These are phyloP conservation scores for Tolypocladium ophioglossoides DNA, from an alignment of 2,329 filamentous ascomycete species.

Conservation along the genomic window DNA sequence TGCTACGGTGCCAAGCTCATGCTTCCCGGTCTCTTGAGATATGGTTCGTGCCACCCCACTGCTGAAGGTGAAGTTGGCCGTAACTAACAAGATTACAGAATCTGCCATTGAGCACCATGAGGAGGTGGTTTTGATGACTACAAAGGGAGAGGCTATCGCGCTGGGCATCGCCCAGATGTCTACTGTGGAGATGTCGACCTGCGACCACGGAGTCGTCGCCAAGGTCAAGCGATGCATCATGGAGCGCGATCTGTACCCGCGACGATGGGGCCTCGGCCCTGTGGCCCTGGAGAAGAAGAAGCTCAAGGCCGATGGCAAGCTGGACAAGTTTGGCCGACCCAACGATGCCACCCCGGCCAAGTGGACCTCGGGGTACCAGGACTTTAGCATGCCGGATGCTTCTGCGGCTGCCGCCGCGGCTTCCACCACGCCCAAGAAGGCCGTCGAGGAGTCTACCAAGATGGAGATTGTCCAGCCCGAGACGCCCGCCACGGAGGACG, in stretches of 20 bases:
- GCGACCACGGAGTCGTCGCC: conserved; percentile 94
- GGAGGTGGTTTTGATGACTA: conserved; percentile 96
- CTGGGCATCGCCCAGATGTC: conserved; percentile 97
- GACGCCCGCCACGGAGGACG: conserved; percentile 34
- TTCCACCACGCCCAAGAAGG: conserved; percentile 26
- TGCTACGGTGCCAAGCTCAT: conserved; percentile 99
- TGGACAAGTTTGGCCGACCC: conserved; percentile 90
- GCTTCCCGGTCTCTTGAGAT: conserved; percentile 90
- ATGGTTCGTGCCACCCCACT: conserved; percentile 46
- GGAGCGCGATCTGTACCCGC: conserved; percentile 96
- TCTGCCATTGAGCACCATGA: conserved; percentile 86
- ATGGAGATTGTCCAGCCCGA: conserved; percentile 24
- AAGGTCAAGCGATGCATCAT: conserved; percentile 99
- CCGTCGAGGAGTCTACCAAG: conserved; percentile 25
- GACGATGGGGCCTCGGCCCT: conserved; percentile 91
- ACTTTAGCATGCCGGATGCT: conserved; percentile 56
- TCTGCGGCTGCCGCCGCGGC: conserved; percentile 32
- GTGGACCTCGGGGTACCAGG: conserved; percentile 89
- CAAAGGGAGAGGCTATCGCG: conserved; percentile 97
- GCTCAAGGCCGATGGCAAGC: conserved; percentile 94
- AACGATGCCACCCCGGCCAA: conserved; percentile 91
- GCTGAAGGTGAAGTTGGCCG: neutral
- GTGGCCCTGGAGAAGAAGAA: conserved; percentile 98
- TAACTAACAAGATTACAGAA: conserved; percentile 41
- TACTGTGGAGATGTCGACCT: conserved; percentile 90